Evolutionary conservation across 169 alveolate species (phyloP).

Genomic region (Plasmodium gallinaceum): DNA sequence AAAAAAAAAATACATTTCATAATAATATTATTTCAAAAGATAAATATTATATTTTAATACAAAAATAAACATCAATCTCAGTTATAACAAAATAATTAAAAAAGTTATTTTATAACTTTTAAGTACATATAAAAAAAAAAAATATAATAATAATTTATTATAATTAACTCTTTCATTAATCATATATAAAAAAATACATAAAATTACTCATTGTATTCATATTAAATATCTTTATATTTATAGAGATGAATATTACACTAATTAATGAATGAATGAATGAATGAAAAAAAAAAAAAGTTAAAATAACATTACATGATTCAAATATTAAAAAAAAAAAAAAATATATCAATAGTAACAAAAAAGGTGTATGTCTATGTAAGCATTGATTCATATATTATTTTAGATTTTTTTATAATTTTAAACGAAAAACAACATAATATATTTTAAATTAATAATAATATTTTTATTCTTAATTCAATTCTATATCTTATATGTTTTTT

Average conservation of each 20-base stretch:
- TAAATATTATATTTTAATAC: background rate
- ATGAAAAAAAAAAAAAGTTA: too few species aligned
- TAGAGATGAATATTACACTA: background rate
- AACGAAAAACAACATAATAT: background rate
- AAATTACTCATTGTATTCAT: background rate
- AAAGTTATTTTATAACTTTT: too few species aligned
- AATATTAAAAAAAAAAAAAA: background rate
- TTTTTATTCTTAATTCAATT: conserved; percentile 7
- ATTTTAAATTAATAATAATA: background rate
- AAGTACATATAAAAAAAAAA: too few species aligned
- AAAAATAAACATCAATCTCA: background rate
- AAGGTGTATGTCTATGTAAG: background rate
- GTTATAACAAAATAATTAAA: too few species aligned
- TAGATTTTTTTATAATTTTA: background rate
- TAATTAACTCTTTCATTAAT: too few species aligned
- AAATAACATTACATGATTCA: too few species aligned
- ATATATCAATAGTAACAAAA: background rate
- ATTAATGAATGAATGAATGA: too few species aligned
- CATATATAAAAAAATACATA: background rate
- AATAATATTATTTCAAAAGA: background rate
- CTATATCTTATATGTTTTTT: background rate
- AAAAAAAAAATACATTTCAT: background rate
- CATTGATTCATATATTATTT: background rate
- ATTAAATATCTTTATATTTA: background rate
- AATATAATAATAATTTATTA: too few species aligned